Conservation (phyloP, 2,329 filamentous ascomycete species). For the Penicillium sp. region DNA sequence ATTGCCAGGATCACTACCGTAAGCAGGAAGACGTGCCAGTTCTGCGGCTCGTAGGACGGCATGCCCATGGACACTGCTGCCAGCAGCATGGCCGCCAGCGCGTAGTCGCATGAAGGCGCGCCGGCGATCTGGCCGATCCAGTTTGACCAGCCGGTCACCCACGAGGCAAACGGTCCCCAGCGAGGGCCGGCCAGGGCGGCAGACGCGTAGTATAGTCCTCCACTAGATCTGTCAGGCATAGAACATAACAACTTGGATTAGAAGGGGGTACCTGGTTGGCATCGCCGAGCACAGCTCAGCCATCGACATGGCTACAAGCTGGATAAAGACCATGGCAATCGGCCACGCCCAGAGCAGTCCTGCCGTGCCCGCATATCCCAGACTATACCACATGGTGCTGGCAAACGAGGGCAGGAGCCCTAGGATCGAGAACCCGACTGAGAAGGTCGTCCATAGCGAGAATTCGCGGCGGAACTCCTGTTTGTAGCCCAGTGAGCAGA, state of each 20-base stretch:
- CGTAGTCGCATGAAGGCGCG: constrained; percentile 64
- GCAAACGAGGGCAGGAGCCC: constrained; percentile 69
- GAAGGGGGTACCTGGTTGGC: constrained; percentile 55
- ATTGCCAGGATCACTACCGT: constrained; percentile 64
- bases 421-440: constrained; percentile 68
- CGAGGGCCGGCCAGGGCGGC: constrained; percentile 65
- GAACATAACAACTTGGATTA: too few species aligned
- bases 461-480: constrained; percentile 68
- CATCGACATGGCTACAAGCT: constrained; percentile 65
- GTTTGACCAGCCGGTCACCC: constrained; percentile 68
- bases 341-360: constrained; percentile 76
- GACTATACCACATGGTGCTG: constrained; percentile 66
- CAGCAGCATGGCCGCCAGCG: constrained; percentile 65
- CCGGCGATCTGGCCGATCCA: constrained; percentile 65
- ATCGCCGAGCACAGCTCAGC: constrained; percentile 70
- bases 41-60: constrained; percentile 60
- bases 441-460: constrained; percentile 69
- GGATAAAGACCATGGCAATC: constrained; percentile 67
- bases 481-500: constrained; percentile 49
- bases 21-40: constrained; percentile 66
- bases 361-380: constrained; percentile 54
- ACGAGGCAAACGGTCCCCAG: constrained; percentile 64
- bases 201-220: constrained; percentile 69
- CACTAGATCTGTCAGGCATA: constrained; percentile 44
- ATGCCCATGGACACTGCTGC: constrained; percentile 66